Evolutionary conservation across 1,139 yeast genomes (phyloP).

Genomic region (Pichia terricola): DNA sequence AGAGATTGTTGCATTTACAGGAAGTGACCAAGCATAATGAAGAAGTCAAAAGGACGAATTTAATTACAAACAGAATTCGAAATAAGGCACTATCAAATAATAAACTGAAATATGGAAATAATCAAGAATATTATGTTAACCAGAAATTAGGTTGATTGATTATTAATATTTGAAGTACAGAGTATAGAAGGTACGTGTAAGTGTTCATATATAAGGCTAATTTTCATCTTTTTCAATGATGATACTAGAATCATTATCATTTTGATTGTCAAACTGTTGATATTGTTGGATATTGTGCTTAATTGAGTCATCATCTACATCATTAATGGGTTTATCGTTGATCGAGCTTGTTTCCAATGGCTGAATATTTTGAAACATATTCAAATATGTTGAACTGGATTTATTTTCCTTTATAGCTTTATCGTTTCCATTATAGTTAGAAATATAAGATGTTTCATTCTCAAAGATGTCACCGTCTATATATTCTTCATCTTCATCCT

Average conservation of each 20-base stretch:
- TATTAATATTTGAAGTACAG: neutral
- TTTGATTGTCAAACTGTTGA: neutral
- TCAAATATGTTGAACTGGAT: neutral
- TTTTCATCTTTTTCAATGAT: neutral
- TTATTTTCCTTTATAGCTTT: too few species aligned
- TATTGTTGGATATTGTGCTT: neutral
- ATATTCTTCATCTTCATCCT: neutral
- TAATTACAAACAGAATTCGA: conserved; percentile 37
- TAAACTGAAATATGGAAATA: conserved; percentile 42
- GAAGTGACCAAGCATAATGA: conserved; percentile 22
- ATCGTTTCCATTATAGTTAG: too few species aligned
- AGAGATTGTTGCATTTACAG: conserved; percentile 10
- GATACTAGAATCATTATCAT: neutral
- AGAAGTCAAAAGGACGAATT: conserved; percentile 30
- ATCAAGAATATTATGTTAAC: conserved; percentile 59
- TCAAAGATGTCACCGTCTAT: too few species aligned
- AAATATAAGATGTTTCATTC: too few species aligned
- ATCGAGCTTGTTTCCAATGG: conserved; percentile 14
- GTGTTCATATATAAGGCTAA: neutral
- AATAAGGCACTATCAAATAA: conserved; percentile 34
- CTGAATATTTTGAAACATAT: conserved; percentile 3
- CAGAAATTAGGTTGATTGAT: conserved; percentile 26
- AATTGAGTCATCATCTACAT: neutral
- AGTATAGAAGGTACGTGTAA: neutral
- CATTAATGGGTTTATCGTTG: neutral